Conservation (phyloP, 177 flowering plant genomes). For the Telopea speciosissima region DNA sequence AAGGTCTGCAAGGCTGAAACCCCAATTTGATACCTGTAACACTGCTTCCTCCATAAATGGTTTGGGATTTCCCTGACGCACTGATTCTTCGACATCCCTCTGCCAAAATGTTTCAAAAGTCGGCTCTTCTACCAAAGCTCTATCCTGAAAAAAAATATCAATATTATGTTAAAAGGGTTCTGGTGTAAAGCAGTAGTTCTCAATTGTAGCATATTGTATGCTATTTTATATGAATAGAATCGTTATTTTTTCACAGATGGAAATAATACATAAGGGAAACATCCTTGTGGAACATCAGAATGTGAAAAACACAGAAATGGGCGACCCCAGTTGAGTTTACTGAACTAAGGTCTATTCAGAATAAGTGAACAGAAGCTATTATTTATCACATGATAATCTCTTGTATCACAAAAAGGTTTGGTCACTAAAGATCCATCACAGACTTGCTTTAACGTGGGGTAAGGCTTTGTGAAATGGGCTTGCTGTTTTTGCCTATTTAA, state of each 20-base stretch:
- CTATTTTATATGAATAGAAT: too few relatives aligned
- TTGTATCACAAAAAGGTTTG: too few relatives aligned
- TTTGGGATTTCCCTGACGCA: constrained; percentile 61
- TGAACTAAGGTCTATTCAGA: background rate
- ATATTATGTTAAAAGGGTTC: background rate
- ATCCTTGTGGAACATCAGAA: background rate
- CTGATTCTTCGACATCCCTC: constrained; percentile 86
- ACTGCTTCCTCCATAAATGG: constrained; percentile 89
- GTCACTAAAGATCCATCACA: too few relatives aligned
- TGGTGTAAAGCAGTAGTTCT: too few relatives aligned
- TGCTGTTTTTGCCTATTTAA: too few relatives aligned
- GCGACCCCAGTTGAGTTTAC: background rate
- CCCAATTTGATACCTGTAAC: constrained; percentile 81
- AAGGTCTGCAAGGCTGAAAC: constrained; percentile 72
- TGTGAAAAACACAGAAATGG: background rate
- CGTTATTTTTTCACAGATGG: too few relatives aligned
- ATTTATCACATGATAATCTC: background rate
- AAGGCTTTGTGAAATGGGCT: too few relatives aligned
- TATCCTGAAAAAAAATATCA: constrained; percentile 58
- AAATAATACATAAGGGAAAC: background rate
- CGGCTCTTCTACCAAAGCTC: constrained; percentile 40
- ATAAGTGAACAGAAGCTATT: background rate
- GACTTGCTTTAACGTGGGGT: too few relatives aligned
- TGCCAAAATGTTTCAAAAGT: constrained; percentile 68
- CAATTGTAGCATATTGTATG: too few relatives aligned